Percentiles rank a stretch among this genome's conserved stretches.
phyloP scores from a whole-genome alignment of 306 rosid genomes.

The Abrus pulchellus region DNA sequence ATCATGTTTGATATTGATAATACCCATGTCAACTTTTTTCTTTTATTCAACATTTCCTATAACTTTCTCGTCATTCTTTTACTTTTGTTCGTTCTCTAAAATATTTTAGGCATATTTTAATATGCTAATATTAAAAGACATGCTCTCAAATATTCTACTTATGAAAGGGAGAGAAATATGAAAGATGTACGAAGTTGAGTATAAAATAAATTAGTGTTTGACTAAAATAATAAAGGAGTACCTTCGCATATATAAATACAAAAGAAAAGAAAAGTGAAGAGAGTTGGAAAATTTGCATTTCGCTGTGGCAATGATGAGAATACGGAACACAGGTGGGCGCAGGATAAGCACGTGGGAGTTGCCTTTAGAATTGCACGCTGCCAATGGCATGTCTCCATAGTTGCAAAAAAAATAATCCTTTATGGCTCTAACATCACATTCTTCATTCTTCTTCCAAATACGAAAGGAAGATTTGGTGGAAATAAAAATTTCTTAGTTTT shows the following conservation, averaged over 20 bases:
- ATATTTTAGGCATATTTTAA: conserved; percentile 31
- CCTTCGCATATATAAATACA: conserved; percentile 41
- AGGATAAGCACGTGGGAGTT: conserved; percentile 90
- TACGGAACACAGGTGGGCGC: conserved; percentile 72
- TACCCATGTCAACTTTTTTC: neutral
- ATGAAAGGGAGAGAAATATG: neutral
- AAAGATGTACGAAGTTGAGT: conserved; percentile 53
- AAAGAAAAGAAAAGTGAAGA: neutral
- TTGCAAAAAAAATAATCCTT: conserved; percentile 28
- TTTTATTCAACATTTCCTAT: conserved; percentile 7
- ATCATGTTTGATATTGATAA: conserved; percentile 28
- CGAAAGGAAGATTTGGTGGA: conserved; percentile 39
- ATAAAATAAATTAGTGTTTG: conserved; percentile 69
- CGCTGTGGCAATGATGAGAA: conserved; percentile 74
- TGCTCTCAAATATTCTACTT: conserved; percentile 32
- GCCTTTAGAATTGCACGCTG: conserved; percentile 86
- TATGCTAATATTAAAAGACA: conserved; percentile 3
- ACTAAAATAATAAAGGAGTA: conserved; percentile 57
- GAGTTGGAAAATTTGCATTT: conserved; percentile 36
- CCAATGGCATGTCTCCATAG: conserved; percentile 56
- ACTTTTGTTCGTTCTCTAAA: neutral
- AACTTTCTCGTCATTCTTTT: conserved; percentile 26
- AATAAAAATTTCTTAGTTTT: conserved; percentile 36
- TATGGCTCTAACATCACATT: conserved; percentile 42
- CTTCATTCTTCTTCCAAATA: conserved; percentile 51